Conservation (phyloP, 306 rosid genomes). For the Vicia faba region DNA sequence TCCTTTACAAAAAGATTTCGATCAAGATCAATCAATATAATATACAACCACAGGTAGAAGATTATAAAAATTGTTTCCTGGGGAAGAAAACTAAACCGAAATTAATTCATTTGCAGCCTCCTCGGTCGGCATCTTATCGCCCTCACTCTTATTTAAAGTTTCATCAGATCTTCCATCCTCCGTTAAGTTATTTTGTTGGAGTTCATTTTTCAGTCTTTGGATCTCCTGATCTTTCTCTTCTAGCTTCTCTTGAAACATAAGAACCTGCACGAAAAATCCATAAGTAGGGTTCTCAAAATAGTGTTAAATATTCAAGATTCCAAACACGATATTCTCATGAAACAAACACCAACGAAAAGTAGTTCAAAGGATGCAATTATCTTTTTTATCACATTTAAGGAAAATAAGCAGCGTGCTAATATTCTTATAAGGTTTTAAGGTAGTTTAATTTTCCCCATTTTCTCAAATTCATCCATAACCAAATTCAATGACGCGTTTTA, state of each 20-base stretch:
- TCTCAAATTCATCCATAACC: constrained; percentile 16
- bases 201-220: constrained; percentile 50
- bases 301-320: neutral
- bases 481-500: constrained; percentile 13
- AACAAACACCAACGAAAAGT: neutral
- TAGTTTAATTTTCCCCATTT: neutral
- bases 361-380: neutral
- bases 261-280: constrained; percentile 37
- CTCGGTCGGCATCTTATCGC: constrained; percentile 38
- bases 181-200: constrained; percentile 45
- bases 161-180: constrained; percentile 55
- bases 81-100: constrained; percentile 27
- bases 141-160: constrained; percentile 31
- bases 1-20: neutral
- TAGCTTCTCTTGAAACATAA: constrained; percentile 45
- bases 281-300: neutral
- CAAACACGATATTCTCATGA: neutral
- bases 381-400: neutral
- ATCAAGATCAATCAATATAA: constrained; percentile 10
- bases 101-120: constrained; percentile 45
- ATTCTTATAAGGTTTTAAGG: neutral
- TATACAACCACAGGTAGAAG: constrained; percentile 10
- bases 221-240: constrained; percentile 48
- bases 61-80: constrained; percentile 1
- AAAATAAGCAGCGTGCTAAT: neutral